Conservation (phyloP, 75 land plant species). For the Picea sitchensis region DNA sequence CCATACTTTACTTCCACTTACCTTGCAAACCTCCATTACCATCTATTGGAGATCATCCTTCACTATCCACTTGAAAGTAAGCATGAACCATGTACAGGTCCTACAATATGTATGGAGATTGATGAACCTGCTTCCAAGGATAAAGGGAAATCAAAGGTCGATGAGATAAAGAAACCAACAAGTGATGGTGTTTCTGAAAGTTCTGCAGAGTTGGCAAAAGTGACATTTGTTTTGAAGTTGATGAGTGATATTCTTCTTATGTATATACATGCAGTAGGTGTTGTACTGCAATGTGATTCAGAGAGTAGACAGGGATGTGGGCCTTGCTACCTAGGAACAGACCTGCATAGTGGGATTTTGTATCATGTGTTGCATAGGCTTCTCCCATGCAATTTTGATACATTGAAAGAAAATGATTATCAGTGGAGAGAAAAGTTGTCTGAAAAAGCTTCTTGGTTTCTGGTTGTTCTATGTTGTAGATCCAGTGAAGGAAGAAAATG, state of each 20-base stretch:
- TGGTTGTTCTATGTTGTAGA: too few relatives aligned
- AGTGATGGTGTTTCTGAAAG: constrained; percentile 30
- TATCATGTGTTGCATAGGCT: too few relatives aligned
- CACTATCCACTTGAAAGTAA: constrained; percentile 38
- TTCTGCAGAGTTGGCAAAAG: constrained; percentile 62
- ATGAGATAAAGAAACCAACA: constrained; percentile 21
- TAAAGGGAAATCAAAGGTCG: constrained; percentile 81
- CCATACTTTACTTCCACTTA: too few relatives aligned
- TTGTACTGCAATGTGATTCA: too few relatives aligned
- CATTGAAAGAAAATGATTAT: too few relatives aligned
- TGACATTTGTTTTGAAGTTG: constrained; percentile 72
- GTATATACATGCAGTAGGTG: constrained; percentile 23
- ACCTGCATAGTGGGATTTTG: too few relatives aligned
- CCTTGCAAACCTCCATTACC: too few relatives aligned
- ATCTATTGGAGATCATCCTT: constrained; percentile 75
- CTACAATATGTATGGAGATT: constrained; percentile 58
- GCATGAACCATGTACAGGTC: constrained; percentile 22
- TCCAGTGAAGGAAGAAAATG: too few relatives aligned
- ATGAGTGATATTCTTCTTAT: constrained; percentile 76
- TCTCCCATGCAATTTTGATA: too few relatives aligned
- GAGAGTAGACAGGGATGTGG: too few relatives aligned
- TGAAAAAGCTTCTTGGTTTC: constrained; percentile 61
- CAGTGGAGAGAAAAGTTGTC: too few relatives aligned
- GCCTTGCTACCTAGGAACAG: too few relatives aligned
- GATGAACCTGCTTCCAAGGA: constrained; percentile 57